A percentile compares a stretch with the other conserved stretches of the same genome.
phyloP scores from a whole-genome alignment of 305 asterid species.

The Solanum hybrid region DNA sequence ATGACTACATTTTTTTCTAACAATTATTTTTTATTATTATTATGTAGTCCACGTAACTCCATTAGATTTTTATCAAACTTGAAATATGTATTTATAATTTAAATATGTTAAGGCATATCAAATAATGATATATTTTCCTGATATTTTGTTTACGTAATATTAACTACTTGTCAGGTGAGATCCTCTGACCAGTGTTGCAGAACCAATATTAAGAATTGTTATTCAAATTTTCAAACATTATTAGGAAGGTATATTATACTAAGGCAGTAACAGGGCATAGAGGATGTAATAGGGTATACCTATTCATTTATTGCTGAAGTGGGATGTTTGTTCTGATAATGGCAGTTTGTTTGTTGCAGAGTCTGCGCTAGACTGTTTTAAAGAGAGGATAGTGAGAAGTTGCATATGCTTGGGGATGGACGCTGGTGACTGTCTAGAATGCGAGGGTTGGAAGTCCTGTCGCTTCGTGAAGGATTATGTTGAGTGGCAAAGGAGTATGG shows the following conservation, averaged over 20 bases:
- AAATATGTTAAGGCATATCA: too few relatives aligned
- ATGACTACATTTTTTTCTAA: too few relatives aligned
- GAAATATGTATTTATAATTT: too few relatives aligned
- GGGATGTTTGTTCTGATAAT: not conserved
- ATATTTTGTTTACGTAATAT: too few relatives aligned
- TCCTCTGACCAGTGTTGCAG: constrained; percentile 15
- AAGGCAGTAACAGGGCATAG: not conserved
- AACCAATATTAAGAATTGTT: too few relatives aligned
- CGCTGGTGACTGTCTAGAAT: not conserved
- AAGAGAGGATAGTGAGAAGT: not conserved
- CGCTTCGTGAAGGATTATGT: not conserved
- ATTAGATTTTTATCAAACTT: too few relatives aligned
- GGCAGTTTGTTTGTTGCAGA: not conserved
- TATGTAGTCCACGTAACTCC: too few relatives aligned
- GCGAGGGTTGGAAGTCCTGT: not conserved
- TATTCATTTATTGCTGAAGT: not conserved
- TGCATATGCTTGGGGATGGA: not conserved
- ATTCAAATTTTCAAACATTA: too few relatives aligned
- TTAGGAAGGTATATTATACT: not conserved
- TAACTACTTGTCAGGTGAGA: too few relatives aligned
- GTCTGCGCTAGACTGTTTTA: not conserved
- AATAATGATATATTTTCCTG: too few relatives aligned
- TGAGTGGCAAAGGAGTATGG: not conserved
- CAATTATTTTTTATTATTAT: too few relatives aligned
- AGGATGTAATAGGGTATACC: not conserved